Evolutionary conservation across 2,329 filamentous ascomycete species (phyloP), one percentile per base, ranked within the genome.

Genomic region (Ophiocordyceps camponoti-rufipedis): DNA sequence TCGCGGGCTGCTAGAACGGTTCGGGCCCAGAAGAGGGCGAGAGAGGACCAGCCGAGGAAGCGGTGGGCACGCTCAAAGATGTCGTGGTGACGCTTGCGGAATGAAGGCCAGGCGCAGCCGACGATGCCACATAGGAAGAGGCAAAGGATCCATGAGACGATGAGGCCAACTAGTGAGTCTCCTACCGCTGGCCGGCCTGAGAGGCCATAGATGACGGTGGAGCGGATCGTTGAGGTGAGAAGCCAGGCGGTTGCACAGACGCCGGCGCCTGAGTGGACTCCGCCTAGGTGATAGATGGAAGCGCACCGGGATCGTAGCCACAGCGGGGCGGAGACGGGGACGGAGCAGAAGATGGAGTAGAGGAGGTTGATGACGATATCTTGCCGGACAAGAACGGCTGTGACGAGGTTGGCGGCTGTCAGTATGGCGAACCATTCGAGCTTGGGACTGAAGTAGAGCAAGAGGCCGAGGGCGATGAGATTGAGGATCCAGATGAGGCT

Each of bases 51-150:
- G n/a, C 81, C 82, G 5, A 71, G 71, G 58, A 82, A 86, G 43
- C 82, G 78, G 60, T 87, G 83, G 42, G 72, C 72, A 43, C 74
- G 62, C 62, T 87, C 83, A 56, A 85, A 87, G 47, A 70, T 59
- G 59, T 87, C 73, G 63, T 87, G 82, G 49, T 70, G 67, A 42
- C 66, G 70, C 51, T 69, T 66, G 19, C 83, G 75, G 51, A 86
- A 67, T 10, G 59, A 57, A 3, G 83, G 82, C 56, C 80, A 71
- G 2, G 83, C 78, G 44, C 77, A 72, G 42, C 65, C 61, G 44
- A 82, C 67, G 54, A 86, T 80, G 38, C 64, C 54, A 46, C 74
- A 53, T 51, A 83, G 67, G 44, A 85, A 65, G 2, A 63, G 56
- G 41, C 75, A 64, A 39, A 84, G 67, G 39, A 78, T 55, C 54